phyloP scores from a whole-genome alignment of 345 rosid genomes.

The Euphorbia peplus region DNA sequence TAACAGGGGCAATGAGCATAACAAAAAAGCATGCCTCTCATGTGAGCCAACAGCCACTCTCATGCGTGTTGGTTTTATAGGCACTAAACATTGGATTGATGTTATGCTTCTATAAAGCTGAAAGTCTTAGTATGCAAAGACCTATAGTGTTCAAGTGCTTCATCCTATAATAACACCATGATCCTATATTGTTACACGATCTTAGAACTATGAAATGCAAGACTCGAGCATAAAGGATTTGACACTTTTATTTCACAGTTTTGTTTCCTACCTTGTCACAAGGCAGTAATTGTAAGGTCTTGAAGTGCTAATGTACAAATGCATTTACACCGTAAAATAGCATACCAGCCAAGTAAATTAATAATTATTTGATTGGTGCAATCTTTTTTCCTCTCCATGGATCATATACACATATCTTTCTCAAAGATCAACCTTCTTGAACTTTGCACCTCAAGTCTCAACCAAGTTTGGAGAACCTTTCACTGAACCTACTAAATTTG shows the following conservation, averaged over 20 bases:
- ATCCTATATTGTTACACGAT: neutral
- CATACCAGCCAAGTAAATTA: neutral
- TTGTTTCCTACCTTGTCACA: neutral
- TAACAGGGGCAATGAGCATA: too few species aligned
- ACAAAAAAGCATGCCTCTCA: neutral
- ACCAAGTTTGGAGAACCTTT: neutral
- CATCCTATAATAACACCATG: neutral
- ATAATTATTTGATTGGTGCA: neutral
- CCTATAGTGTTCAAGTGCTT: neutral
- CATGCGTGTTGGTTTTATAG: neutral
- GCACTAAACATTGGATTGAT: neutral
- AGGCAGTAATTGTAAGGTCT: neutral
- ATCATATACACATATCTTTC: neutral
- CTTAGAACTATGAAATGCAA: neutral
- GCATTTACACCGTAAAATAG: neutral
- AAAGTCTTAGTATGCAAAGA: neutral
- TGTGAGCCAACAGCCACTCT: neutral
- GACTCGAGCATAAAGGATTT: neutral
- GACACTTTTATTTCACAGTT: neutral
- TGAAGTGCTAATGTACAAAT: neutral
- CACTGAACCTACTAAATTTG: neutral
- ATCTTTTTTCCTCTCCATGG: neutral
- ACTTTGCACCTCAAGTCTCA: neutral
- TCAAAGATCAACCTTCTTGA: neutral
- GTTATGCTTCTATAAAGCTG: neutral